Base-by-base conservation (phyloP, 805 yeast species). In the Trichomonascus vanleenenianus region DNA sequence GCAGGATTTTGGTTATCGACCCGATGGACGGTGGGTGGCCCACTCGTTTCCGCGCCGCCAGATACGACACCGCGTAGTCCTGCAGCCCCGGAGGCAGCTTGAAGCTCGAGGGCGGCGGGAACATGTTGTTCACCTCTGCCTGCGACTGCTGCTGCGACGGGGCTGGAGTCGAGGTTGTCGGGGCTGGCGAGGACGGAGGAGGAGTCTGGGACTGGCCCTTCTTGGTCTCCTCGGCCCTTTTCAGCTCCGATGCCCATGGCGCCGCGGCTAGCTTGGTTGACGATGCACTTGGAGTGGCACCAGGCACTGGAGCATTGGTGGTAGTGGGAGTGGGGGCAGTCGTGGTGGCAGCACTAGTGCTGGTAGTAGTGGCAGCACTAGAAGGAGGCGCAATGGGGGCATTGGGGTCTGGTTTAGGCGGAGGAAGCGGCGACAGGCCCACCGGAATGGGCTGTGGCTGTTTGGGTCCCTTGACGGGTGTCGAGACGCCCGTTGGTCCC, bases 1-100 rank as follows among this genome's bases (percentile, higher is more conserved):
- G n/a, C n/a, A 91, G 69, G 54, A 76, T 68, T 47, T 73, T 72
- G 42, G 75, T 67, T 19, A 85, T 78, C 2, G 75, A 61, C 25
- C 71, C 71, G 49, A 76, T 68, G 14, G 80, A 70, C 22, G 77
- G 70, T 19, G 85, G 83, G 43, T 74, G 70, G 30, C 61, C 61
- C 32, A 78, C 60, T 37, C 83, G 66, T 30, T 56, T 56, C 60
- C 63, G 60, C 49, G 78, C 72, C 3, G 62, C 60, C 16, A 67
- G 67, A 30, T 67, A 61, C 6, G 70, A 60, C 25, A 58, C 49
- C 11, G 62, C 60, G 4, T 68, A 55, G 42, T 66, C 71, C 47
- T 64, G 70, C 19, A 68, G 54, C 0, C 72, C 73, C 3, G 69
- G 68, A 2, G 73, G 73, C 10, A 69, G 59, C 4, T 48, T 37